These are phyloP conservation scores for Phytophthora fragariaefolia DNA, from an alignment of 352 stramenopile species.

Conservation along the genomic window DNA sequence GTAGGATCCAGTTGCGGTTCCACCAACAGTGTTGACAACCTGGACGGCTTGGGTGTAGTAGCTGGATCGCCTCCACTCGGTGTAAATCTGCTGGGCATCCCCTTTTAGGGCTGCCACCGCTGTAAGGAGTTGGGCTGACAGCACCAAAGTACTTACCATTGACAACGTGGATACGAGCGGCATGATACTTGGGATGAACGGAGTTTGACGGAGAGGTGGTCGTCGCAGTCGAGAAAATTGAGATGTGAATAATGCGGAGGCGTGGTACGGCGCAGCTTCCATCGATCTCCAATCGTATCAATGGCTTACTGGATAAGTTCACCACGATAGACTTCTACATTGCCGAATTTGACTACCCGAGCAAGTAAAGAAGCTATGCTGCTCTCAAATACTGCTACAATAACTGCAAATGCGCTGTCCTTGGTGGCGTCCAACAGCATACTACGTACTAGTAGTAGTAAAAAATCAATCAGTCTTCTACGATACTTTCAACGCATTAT, in stretches of 20 bases:
- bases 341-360: slow-evolving; percentile 26
- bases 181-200: slow-evolving; percentile 23
- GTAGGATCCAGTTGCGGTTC: slow-evolving; percentile 22
- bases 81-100: slow-evolving; percentile 33
- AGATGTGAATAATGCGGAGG: slow-evolving; percentile 31
- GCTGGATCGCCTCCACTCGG: slow-evolving; percentile 45
- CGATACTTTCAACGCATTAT: slow-evolving; percentile 24
- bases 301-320: slow-evolving; percentile 16
- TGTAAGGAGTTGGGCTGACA: slow-evolving; percentile 25
- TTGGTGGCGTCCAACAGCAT: neutral
- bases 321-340: slow-evolving; percentile 36
- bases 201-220: slow-evolving; percentile 17
- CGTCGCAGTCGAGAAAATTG: slow-evolving; percentile 35
- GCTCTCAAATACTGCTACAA: slow-evolving; percentile 6
- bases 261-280: neutral
- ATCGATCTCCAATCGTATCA: neutral
- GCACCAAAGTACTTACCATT: slow-evolving; percentile 24
- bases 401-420: slow-evolving; percentile 3
- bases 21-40: slow-evolving; percentile 34
- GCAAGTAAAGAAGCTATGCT: slow-evolving; percentile 33
- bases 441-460: neutral
- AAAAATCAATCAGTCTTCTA: slow-evolving; percentile 31
- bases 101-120: slow-evolving; percentile 4
- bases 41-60: slow-evolving; percentile 46
- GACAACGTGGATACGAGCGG: slow-evolving; percentile 28